A percentile compares a stretch with the other conserved stretches of the same genome.
phyloP scores from a whole-genome alignment of 1,139 yeast genomes.

The Candida freyschussii region DNA sequence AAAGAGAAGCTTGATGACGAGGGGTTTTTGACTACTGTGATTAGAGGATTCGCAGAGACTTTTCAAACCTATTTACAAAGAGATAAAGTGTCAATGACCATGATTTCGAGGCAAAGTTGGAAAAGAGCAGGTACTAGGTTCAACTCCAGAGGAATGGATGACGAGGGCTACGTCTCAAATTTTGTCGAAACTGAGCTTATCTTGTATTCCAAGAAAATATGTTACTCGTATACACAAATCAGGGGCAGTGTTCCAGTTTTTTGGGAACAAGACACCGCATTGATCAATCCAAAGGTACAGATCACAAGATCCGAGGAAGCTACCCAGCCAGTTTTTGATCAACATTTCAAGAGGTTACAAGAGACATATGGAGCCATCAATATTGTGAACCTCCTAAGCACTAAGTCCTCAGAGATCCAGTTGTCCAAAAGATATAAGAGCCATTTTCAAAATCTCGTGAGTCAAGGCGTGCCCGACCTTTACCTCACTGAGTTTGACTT shows the following conservation, averaged over 20 bases:
- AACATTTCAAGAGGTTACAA: constrained; percentile 67
- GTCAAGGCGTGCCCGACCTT: constrained; percentile 42
- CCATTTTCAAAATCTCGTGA: constrained; percentile 39
- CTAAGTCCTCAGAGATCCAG: constrained; percentile 72
- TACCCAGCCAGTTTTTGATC: constrained; percentile 82
- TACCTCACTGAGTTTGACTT: constrained; percentile 82
- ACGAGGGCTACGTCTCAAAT: constrained; percentile 91
- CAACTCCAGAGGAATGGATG: constrained; percentile 93
- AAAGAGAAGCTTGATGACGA: constrained; percentile 62
- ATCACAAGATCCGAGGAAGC: constrained; percentile 88
- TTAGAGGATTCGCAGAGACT: constrained; percentile 92
- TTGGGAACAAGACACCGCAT: constrained; percentile 95
- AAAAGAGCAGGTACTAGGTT: constrained; percentile 93
- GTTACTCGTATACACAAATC: constrained; percentile 77
- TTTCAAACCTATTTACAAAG: constrained; percentile 46
- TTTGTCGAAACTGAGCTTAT: constrained; percentile 93
- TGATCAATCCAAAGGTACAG: constrained; percentile 79
- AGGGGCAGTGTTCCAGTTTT: constrained; percentile 95
- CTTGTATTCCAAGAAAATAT: constrained; percentile 49
- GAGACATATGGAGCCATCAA: constrained; percentile 83
- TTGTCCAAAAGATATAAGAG: constrained; percentile 63
- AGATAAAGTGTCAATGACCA: constrained; percentile 58
- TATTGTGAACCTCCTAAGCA: constrained; percentile 75
- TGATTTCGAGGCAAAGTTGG: constrained; percentile 92
- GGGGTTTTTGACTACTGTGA: constrained; percentile 82